Percentiles rank a stretch among this genome's conserved stretches.
phyloP scores from a whole-genome alignment of 2,329 filamentous ascomycete genomes.

The Microdochium paspali region DNA sequence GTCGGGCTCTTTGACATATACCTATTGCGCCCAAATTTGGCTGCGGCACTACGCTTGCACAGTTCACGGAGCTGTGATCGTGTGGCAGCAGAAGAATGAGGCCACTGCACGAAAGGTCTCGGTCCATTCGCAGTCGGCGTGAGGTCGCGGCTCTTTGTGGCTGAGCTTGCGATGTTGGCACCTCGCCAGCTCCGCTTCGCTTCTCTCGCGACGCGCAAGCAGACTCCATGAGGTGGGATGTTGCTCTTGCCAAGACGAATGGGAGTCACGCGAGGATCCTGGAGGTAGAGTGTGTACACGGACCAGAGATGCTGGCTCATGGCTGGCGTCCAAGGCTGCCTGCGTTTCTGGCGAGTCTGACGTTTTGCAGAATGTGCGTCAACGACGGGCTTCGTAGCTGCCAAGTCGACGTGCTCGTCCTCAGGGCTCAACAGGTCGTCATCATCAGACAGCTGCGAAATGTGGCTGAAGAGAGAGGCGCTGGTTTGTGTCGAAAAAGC shows the following conservation, averaged over 20 bases:
- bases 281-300: conserved; percentile 54
- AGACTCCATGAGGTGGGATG: conserved; percentile 56
- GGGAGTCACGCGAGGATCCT: conserved; percentile 59
- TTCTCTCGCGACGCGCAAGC: conserved; percentile 54
- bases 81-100: conserved; percentile 54
- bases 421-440: conserved; percentile 43
- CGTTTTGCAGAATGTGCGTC: background rate
- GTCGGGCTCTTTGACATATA: conserved; percentile 45
- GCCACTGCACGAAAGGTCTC: conserved; percentile 49
- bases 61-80: conserved; percentile 53
- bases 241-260: conserved; percentile 54
- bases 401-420: conserved; percentile 24
- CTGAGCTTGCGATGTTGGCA: conserved; percentile 27
- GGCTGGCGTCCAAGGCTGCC: conserved; percentile 44
- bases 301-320: conserved; percentile 60
- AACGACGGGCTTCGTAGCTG: background rate
- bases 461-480: conserved; percentile 45
- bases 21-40: conserved; percentile 30
- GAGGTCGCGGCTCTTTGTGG: conserved; percentile 39
- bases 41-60: conserved; percentile 44
- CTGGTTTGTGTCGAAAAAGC: conserved; percentile 50
- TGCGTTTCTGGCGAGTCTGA: background rate
- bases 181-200: conserved; percentile 60
- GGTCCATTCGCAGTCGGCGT: conserved; percentile 42
- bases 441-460: conserved; percentile 48